Evolutionary conservation across 495 filamentous ascomycete species (phyloP).

Genomic region (Aspergillus egyptiacus): DNA sequence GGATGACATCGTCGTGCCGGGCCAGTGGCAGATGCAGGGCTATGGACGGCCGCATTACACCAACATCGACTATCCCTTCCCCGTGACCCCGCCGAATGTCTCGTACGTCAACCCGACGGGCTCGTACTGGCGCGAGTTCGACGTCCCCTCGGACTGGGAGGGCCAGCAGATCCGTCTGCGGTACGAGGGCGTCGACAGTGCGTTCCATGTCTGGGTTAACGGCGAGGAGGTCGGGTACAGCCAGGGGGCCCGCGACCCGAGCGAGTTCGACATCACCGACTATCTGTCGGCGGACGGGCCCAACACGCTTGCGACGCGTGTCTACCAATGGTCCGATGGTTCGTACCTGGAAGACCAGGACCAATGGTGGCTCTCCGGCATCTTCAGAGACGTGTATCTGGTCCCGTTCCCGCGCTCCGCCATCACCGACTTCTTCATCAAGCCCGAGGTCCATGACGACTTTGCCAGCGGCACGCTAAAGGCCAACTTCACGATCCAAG

Average conservation of each 20-base stretch:
- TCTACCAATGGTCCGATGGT: slow-evolving; percentile 14
- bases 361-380: slow-evolving; percentile 13
- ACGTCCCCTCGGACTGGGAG: slow-evolving; percentile 30
- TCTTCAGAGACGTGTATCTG: slow-evolving; percentile 4
- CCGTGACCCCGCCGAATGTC: slow-evolving; percentile 49
- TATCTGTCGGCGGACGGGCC: slow-evolving; percentile 38
- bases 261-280: slow-evolving; percentile 13
- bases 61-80: slow-evolving; percentile 56
- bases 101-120: slow-evolving; percentile 52
- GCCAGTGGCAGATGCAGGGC: slow-evolving; percentile 64
- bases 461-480: background rate
- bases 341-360: slow-evolving; percentile 16
- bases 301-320: slow-evolving; percentile 4
- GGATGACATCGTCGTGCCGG: slow-evolving; percentile 50
- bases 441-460: background rate
- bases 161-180: slow-evolving; percentile 13
- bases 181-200: slow-evolving; percentile 17
- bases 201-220: slow-evolving; percentile 18
- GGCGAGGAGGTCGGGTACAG: slow-evolving; percentile 11
- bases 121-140: slow-evolving; percentile 48
- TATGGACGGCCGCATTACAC: slow-evolving; percentile 55
- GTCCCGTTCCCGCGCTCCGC: background rate
- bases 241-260: slow-evolving; percentile 12
- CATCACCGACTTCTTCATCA: background rate
- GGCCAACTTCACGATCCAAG: background rate